These are phyloP conservation scores for Cystobasidium sp. DNA, from an alignment of 1,284 basidiomycete genomes.

Conservation along the genomic window DNA sequence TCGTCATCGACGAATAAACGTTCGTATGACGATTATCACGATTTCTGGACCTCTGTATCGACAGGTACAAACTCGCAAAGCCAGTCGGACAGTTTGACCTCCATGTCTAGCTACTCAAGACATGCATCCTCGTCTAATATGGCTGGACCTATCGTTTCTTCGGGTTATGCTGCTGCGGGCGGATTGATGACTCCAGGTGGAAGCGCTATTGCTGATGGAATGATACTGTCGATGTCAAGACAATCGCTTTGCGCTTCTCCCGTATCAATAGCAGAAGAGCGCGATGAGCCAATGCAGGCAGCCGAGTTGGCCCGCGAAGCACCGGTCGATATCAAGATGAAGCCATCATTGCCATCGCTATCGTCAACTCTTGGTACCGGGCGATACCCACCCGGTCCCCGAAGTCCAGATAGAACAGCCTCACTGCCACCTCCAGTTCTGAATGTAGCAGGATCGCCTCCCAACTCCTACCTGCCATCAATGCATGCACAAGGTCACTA, in stretches of 20 bases:
- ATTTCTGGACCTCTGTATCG: conserved; percentile 19
- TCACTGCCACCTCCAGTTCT: conserved; percentile 6
- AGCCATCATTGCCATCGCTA: conserved; percentile 17
- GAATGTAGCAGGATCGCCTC: not conserved
- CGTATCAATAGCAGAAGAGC: conserved; percentile 22
- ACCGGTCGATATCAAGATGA: not conserved
- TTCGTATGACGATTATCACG: conserved; percentile 27
- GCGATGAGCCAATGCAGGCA: conserved; percentile 2
- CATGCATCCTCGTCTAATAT: conserved; percentile 10
- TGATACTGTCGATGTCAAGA: conserved; percentile 27
- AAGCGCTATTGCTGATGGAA: conserved; percentile 8
- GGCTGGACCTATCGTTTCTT: not conserved
- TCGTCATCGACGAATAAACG: not conserved
- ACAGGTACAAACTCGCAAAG: conserved; percentile 13
- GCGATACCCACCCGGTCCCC: not conserved
- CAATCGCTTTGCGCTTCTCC: conserved; percentile 22
- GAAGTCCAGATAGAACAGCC: conserved; percentile 11
- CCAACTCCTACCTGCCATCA: not conserved
- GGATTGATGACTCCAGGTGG: not conserved
- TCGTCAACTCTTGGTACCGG: conserved; percentile 7
- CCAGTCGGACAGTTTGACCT: conserved; percentile 29
- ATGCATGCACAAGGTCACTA: not conserved
- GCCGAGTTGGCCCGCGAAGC: not conserved
- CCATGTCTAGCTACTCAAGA: conserved; percentile 17
- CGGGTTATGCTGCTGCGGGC: not conserved